Evolutionary conservation across 2,329 filamentous ascomycete species (phyloP).

Genomic region (Penicillium concentricum): DNA sequence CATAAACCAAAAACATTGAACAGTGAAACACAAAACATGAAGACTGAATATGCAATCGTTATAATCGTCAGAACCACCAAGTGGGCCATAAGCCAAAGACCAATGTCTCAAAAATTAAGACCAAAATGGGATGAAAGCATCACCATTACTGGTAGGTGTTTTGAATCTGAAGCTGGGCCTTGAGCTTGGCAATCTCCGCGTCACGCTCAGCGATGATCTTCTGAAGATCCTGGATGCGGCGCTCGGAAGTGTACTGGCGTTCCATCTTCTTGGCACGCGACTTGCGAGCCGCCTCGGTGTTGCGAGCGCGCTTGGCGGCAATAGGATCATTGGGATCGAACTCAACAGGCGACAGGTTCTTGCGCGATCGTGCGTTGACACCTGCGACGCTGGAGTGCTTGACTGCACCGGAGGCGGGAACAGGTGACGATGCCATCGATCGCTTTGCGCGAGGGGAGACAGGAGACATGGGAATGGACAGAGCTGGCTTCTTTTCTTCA

Average conservation of each 20-base stretch:
- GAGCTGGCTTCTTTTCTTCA: constrained; percentile 17
- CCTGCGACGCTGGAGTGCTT: constrained; percentile 70
- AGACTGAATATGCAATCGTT: background rate
- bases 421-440: constrained; percentile 15
- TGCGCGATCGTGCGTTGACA: constrained; percentile 72
- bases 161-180: constrained; percentile 26
- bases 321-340: constrained; percentile 71
- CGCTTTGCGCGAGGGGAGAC: constrained; percentile 35
- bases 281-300: constrained; percentile 90
- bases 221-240: constrained; percentile 67
- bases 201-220: constrained; percentile 39
- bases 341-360: constrained; percentile 75
- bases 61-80: background rate
- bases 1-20: constrained; percentile 4
- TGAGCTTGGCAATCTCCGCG: constrained; percentile 19
- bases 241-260: constrained; percentile 72
- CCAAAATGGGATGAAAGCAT: constrained; percentile 4
- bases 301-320: constrained; percentile 91
- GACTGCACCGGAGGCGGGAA: constrained; percentile 32
- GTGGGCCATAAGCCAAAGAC: background rate
- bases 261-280: constrained; percentile 83
- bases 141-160: constrained; percentile 20
- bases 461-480: constrained; percentile 33
- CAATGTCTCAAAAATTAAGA: background rate
- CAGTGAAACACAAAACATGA: background rate